Base-by-base conservation (phyloP, 2,329 filamentous ascomycete genomes). In the Clonostachys rosea region DNA sequence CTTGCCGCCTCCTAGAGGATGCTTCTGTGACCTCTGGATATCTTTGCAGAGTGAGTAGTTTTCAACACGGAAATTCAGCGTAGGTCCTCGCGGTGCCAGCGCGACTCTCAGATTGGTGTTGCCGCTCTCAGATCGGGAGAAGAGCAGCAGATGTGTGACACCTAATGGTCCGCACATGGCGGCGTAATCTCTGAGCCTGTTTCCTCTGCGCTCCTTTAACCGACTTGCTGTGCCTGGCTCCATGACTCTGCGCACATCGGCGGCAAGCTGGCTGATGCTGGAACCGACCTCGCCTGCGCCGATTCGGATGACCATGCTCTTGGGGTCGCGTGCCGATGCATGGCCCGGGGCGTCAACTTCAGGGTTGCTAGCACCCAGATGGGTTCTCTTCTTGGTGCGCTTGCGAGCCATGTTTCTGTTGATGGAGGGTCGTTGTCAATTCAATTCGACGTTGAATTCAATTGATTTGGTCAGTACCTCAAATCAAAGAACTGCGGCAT, bases 261-360 rank as follows among this genome's bases (percentile, higher is more conserved):
- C 84, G 18, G 92, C 91, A 57, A 99, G 75, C 70, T 97, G 91
- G 64, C 86, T 92, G 58, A 99, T 81, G 65, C 88, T 95, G 50
- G 89, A 83, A 49, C 94, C 94, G 45, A 99, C 90, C 63, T 96
- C 89, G 59, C 91, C 88, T 57, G 91, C 92, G 58, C 94, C 94
- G 59, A 96, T 91, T 56, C 94, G 89, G 67, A 99, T 96, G 49
- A 99, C 92, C 92, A 99, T 96, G 65, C 87, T 95, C 77, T 96
- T 96, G 34, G 94, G 94, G 45, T 84, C 78, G 54, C 84, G 82
- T 46, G 79, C 76, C 20, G 83, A 79, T 49, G 81, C 78, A 66
- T 84, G 82, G 48, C 81, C 77, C 40, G 76, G 72, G 53, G 78
- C 59, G 57, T 77, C 70, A 52, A 73, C 67, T 57, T 80, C 79